A percentile compares a stretch with the other conserved stretches of the same genome.
These are phyloP conservation scores for Aspergillus proliferans DNA, from an alignment of 2,329 filamentous ascomycete genomes.

Conservation along the genomic window DNA sequence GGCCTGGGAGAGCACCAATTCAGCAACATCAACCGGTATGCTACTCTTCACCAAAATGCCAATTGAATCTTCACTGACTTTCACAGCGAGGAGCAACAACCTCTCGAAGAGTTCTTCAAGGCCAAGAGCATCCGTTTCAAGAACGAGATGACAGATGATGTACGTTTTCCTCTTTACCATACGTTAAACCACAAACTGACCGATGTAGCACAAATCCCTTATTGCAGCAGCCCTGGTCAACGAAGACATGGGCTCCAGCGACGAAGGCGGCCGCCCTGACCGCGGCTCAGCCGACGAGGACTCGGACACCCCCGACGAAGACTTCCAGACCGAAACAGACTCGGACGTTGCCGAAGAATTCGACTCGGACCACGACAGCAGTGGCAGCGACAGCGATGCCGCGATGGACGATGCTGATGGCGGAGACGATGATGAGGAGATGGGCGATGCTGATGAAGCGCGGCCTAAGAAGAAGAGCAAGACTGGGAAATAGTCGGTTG, in stretches of 20 bases:
- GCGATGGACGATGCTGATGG: constrained; percentile 49
- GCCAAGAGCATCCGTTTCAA: constrained; percentile 90
- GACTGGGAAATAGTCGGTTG: constrained; percentile 26
- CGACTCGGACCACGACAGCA: constrained; percentile 85
- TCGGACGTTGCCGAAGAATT: constrained; percentile 95
- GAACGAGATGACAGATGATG: constrained; percentile 97
- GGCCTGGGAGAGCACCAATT: constrained; percentile 88
- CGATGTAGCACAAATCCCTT: constrained; percentile 38
- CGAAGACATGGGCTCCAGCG: constrained; percentile 74
- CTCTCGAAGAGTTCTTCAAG: constrained; percentile 96
- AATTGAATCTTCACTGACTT: constrained; percentile 17
- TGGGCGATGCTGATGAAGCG: constrained; percentile 41
- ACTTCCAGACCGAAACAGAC: constrained; percentile 88
- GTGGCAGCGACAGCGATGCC: constrained; percentile 60
- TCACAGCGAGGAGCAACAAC: constrained; percentile 77
- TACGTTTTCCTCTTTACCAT: constrained; percentile 42
- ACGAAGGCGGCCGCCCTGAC: constrained; percentile 65
- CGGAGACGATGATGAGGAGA: constrained; percentile 27
- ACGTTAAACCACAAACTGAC: not conserved
- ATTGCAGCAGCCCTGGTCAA: constrained; percentile 78
- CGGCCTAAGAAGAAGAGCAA: constrained; percentile 62
- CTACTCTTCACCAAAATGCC: not conserved
- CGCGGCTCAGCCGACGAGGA: constrained; percentile 93
- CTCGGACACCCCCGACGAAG: constrained; percentile 89
- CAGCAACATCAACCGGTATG: constrained; percentile 90